phyloP scores from a whole-genome alignment of 2,329 filamentous ascomycete species.

The Fusarium sororula region DNA sequence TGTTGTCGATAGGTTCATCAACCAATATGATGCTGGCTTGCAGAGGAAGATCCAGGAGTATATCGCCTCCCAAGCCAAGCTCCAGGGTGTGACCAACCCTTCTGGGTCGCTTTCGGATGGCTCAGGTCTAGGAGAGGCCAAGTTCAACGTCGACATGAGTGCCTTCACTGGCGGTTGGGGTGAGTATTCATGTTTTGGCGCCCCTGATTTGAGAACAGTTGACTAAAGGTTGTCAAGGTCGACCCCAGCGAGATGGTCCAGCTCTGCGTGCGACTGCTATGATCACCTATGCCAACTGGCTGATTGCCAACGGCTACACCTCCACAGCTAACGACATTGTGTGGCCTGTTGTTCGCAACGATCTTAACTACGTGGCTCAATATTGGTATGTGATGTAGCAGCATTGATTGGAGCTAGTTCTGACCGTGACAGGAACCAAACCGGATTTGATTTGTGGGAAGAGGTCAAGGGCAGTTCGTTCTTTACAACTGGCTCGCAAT shows the following conservation, averaged over 20 bases:
- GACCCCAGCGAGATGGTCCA: conserved; percentile 83
- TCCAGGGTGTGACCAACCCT: conserved; percentile 75
- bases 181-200: conserved; percentile 18
- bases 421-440: conserved; percentile 56
- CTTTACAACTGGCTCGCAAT: conserved; percentile 77
- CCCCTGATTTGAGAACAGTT: background rate
- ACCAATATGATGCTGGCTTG: conserved; percentile 65
- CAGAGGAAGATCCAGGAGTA: conserved; percentile 73
- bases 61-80: conserved; percentile 70
- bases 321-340: conserved; percentile 63
- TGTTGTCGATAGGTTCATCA: conserved; percentile 71
- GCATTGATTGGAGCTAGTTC: background rate
- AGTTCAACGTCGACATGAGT: conserved; percentile 72
- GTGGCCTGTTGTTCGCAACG: conserved; percentile 81
- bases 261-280: conserved; percentile 79
- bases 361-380: conserved; percentile 77
- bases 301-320: conserved; percentile 72
- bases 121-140: conserved; percentile 73
- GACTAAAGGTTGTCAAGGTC: conserved; percentile 51
- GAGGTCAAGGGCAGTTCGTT: conserved; percentile 81
- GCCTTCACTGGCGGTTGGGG: conserved; percentile 76
- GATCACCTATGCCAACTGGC: conserved; percentile 76
- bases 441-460: conserved; percentile 83
- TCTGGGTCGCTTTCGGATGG: conserved; percentile 67
- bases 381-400: conserved; percentile 63